Conservation (phyloP, 352 stramenopile genomes). For the Phytopythium ostracodes region DNA sequence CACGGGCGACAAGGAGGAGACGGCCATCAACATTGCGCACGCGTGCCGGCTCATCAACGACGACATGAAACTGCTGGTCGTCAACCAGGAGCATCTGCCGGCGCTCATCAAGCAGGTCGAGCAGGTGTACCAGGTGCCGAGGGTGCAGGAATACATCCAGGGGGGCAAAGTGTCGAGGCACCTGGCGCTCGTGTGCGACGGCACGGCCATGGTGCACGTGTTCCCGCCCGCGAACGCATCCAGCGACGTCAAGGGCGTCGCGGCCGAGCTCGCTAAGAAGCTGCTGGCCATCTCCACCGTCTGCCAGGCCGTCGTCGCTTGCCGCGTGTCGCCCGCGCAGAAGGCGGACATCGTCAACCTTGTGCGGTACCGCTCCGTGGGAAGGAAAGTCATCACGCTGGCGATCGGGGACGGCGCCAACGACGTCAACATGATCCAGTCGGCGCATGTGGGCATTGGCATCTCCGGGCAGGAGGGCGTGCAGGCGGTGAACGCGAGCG, state of each 20-base stretch:
- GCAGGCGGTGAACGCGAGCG: conserved; percentile 89
- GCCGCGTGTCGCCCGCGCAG: conserved; percentile 76
- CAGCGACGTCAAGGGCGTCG: conserved; percentile 26
- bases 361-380: conserved; percentile 44
- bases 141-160: conserved; percentile 45
- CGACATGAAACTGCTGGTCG: conserved; percentile 44
- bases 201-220: conserved; percentile 68
- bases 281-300: conserved; percentile 54
- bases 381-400: conserved; percentile 73
- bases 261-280: conserved; percentile 47
- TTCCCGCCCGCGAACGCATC: conserved; percentile 52
- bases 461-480: conserved; percentile 89
- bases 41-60: conserved; percentile 70
- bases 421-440: conserved; percentile 95
- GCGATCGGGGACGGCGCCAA: conserved; percentile 94
- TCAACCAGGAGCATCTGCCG: conserved; percentile 46
- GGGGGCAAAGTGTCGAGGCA: conserved; percentile 38
- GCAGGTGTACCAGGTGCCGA: conserved; percentile 33
- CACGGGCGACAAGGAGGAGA: conserved; percentile 94
- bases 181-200: conserved; percentile 60
- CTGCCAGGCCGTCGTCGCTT: conserved; percentile 72
- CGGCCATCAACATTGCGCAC: conserved; percentile 92
- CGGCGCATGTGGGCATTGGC: conserved; percentile 92
- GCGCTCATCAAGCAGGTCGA: conserved; percentile 50
- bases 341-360: conserved; percentile 81